These are phyloP conservation scores for Arabidopsis lyrata DNA, from an alignment of 441 rosid genomes.

Conservation along the genomic window DNA sequence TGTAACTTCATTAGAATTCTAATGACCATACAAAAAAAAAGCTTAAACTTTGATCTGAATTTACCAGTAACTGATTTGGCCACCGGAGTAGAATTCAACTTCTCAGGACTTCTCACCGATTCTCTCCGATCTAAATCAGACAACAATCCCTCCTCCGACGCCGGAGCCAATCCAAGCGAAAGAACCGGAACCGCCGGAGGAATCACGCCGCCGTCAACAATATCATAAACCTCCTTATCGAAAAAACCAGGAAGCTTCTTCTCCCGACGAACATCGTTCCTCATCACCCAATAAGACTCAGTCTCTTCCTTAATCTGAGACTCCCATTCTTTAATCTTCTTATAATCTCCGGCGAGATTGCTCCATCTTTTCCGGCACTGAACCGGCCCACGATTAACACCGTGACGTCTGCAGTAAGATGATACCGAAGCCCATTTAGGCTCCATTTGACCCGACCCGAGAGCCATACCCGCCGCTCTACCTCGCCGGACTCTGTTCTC, in stretches of 20 bases:
- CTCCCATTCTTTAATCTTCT: constrained; percentile 98
- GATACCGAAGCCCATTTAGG: constrained; percentile 97
- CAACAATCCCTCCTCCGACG: constrained; percentile 70
- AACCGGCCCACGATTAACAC: constrained; percentile 93
- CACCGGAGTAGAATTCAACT: constrained; percentile 51
- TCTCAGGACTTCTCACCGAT: constrained; percentile 53
- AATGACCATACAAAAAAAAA: not conserved
- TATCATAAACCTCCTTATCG: constrained; percentile 91
- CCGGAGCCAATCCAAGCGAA: constrained; percentile 56
- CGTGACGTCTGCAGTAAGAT: constrained; percentile 87
- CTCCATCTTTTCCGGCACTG: constrained; percentile 99
- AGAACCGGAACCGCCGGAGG: constrained; percentile 42
- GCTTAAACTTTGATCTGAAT: not conserved
- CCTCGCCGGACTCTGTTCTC: constrained; percentile 87
- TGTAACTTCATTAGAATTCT: constrained; percentile 3
- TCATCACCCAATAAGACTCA: constrained; percentile 96
- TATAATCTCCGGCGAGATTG: constrained; percentile 89
- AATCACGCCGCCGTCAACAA: constrained; percentile 64
- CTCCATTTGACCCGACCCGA: constrained; percentile 79
- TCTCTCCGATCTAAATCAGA: constrained; percentile 83
- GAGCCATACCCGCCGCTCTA: constrained; percentile 64
- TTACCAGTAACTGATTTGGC: constrained; percentile 59
- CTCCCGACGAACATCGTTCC: constrained; percentile 89
- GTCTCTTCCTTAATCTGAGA: constrained; percentile 62
- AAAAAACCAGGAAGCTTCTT: constrained; percentile 93